Evolutionary conservation across 2,329 filamentous ascomycete species (phyloP).

Genomic region (Neopestalotiopsis sp.): DNA sequence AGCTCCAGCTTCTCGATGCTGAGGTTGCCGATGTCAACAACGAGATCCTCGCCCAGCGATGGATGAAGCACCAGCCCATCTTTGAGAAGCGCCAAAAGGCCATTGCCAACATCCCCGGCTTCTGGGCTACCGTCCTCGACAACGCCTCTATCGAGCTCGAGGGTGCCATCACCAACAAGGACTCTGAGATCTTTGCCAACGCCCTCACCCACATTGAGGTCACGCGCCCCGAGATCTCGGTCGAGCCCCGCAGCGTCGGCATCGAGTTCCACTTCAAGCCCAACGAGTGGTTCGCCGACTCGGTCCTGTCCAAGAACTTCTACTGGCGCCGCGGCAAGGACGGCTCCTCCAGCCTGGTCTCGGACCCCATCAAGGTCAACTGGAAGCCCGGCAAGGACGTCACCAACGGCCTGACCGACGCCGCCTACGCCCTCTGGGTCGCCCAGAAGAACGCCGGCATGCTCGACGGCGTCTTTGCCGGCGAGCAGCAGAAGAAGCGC

Average conservation of each 20-base stretch:
- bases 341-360: conserved; percentile 66
- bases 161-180: conserved; percentile 63
- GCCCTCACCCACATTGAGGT: conserved; percentile 62
- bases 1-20: conserved; percentile 37
- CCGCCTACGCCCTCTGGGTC: conserved; percentile 57
- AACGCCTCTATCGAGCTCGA: conserved; percentile 62
- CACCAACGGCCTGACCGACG: conserved; percentile 66
- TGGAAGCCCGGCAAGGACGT: conserved; percentile 70
- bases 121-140: conserved; percentile 74
- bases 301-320: conserved; percentile 69
- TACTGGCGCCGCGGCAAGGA: conserved; percentile 65
- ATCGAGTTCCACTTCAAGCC: conserved; percentile 60
- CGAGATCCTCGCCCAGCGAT: conserved; percentile 38
- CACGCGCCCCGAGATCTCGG: conserved; percentile 43
- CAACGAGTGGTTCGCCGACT: conserved; percentile 67
- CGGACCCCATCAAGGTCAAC: conserved; percentile 69
- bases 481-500: conserved; percentile 31
- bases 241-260: conserved; percentile 65
- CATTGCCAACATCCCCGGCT: conserved; percentile 63
- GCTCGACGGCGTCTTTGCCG: conserved; percentile 36
- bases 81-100: conserved; percentile 65
- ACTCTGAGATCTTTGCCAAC: conserved; percentile 62
- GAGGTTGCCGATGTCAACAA: conserved; percentile 37
- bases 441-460: conserved; percentile 15
- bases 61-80: conserved; percentile 35